Evolutionary conservation across 306 rosid species (phyloP), one percentile per base, ranked within the genome.

Genomic region (Hippophae gyantsensis): DNA sequence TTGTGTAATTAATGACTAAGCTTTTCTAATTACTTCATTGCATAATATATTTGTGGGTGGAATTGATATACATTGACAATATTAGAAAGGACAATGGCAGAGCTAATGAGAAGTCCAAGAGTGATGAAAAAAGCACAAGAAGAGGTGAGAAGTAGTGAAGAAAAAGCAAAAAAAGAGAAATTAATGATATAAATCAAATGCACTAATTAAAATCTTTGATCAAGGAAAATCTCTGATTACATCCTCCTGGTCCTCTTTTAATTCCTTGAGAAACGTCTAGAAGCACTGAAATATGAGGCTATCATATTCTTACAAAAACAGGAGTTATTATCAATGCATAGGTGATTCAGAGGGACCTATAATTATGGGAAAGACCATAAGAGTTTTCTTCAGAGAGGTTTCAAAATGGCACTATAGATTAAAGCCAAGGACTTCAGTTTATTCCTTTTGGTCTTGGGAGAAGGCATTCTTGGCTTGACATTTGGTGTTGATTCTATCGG

Each of bases 21-120:
- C 38, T 3, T 27, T 27, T 27, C 4, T 3, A 27, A 27, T 27
- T 2, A 27, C 38, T 27, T 27, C 4, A 27, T 69, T 67, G 12
- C 54, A 84, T 90, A 87, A 88, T 64, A 76, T 84, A 86, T 73
- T 82, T 53, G 5, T 69, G 0, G 78, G 62, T 2, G 84, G 78
- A 23, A 51, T 13, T 2, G 83, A 82, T 11, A 60, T 6, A 7
- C 45, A 0, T 9, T 77, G 14, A n/a, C 74, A 12, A 2, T 71
- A 9, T 3, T 73, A 54, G 79, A 77, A 56, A 85, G 90, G 96
- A 52, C 66, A 8, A 50, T 85, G 63, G 54, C 83, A 46, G 86
- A 84, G 68, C 70, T 85, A 0, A 5, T 61, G 11, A 79, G 62
- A 57, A 78, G 73, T 56, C 86, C 82, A 42, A 9, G 3, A 0